Base-by-base conservation (phyloP, 495 filamentous ascomycete genomes). In the Cercophora samala region DNA sequence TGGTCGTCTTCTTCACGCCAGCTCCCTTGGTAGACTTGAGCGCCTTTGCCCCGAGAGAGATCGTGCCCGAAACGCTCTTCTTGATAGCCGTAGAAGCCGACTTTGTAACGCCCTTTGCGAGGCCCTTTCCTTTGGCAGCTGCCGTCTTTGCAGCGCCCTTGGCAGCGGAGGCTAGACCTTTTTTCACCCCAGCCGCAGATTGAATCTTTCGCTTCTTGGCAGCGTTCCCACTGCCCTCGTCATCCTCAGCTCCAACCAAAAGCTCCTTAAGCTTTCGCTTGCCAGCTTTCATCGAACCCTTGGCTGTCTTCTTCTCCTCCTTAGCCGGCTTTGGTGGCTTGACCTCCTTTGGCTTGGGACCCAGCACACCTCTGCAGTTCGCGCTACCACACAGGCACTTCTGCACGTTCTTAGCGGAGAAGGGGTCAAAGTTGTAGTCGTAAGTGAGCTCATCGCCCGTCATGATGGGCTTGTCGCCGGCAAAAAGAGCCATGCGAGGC, bases 401-500 rank as follows among this genome's bases (percentile, higher is more conserved):
- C 75, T 93, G 91, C 63, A 92, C 89, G 75, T 92, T 92, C 80
- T 91, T 91, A 74, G 86, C 85, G 19, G 88, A 91, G 74, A 91
- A 93, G 52, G 89, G 91, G 84, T 97, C 91, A 75, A 99, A 99
- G 76, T 99, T 99, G 84, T 99, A 99, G 82, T 99, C 95, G 77
- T 99, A 99, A n/a, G 93, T 98, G 67, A 99, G 80, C 75, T 99
- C 95, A 60, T 97, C 92, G 51, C 95, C 95, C 24, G 93, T 96
- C 84, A 90, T 91, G 74, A 99, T 91, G 1, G 91, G 92, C 11
- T 83, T 80, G 67, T 97, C 91, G 11, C 94, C 93, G 26, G 95
- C 96, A 75, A 99, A 99, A 1, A 99, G 85, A 23, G 93, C 95
- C 93, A 99, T 98, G 61, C 95, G 89, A 56, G 95, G 96, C 72